These are phyloP conservation scores for Rosa lucieae DNA, from an alignment of 306 rosid genomes.

Conservation along the genomic window DNA sequence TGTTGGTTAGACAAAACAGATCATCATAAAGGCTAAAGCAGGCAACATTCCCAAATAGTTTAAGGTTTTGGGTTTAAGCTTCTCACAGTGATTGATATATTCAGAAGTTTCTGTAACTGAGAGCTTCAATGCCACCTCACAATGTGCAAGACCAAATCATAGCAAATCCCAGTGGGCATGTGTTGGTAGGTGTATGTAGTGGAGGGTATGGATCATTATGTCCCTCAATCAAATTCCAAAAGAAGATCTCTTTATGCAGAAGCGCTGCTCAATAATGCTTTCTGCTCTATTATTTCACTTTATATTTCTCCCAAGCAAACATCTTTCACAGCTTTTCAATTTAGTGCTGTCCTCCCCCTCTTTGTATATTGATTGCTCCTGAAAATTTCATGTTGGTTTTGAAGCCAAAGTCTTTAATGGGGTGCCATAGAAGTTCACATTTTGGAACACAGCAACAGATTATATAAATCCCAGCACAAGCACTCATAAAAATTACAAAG, in stretches of 20 bases:
- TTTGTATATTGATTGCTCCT: not conserved
- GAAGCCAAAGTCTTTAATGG: slow-evolving; percentile 9
- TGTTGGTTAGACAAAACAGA: not conserved
- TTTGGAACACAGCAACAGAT: not conserved
- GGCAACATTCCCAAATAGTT: not conserved
- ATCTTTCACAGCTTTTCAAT: slow-evolving; percentile 2
- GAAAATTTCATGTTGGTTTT: not conserved
- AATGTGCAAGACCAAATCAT: slow-evolving; percentile 12
- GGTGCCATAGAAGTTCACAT: slow-evolving; percentile 1
- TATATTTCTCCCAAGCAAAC: not conserved
- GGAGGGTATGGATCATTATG: slow-evolving; percentile 27
- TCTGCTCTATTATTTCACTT: not conserved
- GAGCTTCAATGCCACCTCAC: slow-evolving; percentile 20
- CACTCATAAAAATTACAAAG: not conserved
- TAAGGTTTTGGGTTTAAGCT: slow-evolving; percentile 3
- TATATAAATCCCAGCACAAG: slow-evolving; percentile 2
- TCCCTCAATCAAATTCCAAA: slow-evolving; percentile 17
- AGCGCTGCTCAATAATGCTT: slow-evolving; percentile 5
- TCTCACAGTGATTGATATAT: not conserved
- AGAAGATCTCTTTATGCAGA: slow-evolving; percentile 4
- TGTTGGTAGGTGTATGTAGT: not conserved
- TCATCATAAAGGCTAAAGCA: not conserved
- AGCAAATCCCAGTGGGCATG: slow-evolving; percentile 20
- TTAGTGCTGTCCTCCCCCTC: not conserved
- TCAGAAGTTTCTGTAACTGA: not conserved